Base-by-base conservation (phyloP, 352 stramenopile genomes). In the Phytopythium chamaehyphon region DNA sequence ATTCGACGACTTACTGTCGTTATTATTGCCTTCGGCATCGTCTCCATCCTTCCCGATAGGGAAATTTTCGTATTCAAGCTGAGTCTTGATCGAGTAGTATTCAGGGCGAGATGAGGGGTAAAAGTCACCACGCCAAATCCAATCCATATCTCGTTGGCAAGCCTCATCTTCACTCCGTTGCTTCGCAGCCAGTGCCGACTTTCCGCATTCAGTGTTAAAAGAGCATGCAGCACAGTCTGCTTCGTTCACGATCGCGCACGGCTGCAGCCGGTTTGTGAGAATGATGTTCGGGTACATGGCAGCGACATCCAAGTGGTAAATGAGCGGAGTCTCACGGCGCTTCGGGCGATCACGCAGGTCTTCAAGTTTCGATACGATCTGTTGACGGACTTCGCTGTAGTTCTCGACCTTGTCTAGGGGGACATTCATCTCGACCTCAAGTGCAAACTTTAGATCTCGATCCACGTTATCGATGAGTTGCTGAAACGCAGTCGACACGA, bases 201-300 rank as follows among this genome's bases (percentile, higher is more conserved):
- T 66, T 35, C 76, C 77, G 40, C 83, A 93, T 28, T 89, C 73
- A 0, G 83, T 95, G 55, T 97, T 98, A 62, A 86, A 97, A 8
- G 97, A 83, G 58, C 97, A 99, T 5, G 93, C 82, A 4, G 97
- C 96, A 71, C 97, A 99, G 46, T 90, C 92, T 15, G 90, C 86
- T 60, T 98, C 89, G 55, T 97, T 88, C 15, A 98, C 95, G 56
- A 99, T 98, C 11, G 96, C 92, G 48, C 88, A 97, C 16, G 97
- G 97, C 73, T 99, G 97, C 37, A 99, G 71, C 2, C 97, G 93
- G 63, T 99, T 99, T 7, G 97, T 99, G 10, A 99, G 64, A 69
- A 99, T 99, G 59, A 99, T 99, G 62, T 99, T 99, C 8, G 97
- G 97, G 66, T 99, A 99, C 97, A 99, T 99, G 23, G 97, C 97